Evolutionary conservation across 164 flowering plant species (phyloP), one percentile per base, ranked within the genome.

Genomic region (Santalum album): DNA sequence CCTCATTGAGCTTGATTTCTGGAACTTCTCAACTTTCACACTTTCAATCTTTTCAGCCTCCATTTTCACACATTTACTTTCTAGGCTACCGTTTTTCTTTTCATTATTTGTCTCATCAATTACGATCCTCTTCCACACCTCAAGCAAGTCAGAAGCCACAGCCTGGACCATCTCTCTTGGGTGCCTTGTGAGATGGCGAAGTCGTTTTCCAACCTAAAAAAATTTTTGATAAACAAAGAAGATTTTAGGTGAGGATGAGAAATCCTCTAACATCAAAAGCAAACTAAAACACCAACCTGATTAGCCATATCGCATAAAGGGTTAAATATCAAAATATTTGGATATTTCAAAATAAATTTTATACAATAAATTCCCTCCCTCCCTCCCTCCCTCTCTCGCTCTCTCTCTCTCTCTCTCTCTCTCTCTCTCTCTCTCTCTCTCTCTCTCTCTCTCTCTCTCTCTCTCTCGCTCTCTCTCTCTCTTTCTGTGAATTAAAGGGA

Each of bases 111-210:
- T 77, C 71, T 86, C 96, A 62, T 80, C 78, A 17, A 83, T 72
- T 26, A 92, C 82, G 21, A 87, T 61, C 15, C 65, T 70, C 68
- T 92, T 92, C 99, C 99, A 92, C 9, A 70, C 40, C 49, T 84
- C 91, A 58, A 89, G 75, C 70, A 89, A 60, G 60, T 81, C 79
- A 26, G 85, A 62, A 34, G 96, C 96, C 57, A 72, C 59, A 2
- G 65, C 63, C 68, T 81, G 76, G 38, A 92, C 85, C 60, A 74
- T 83, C 66, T 75, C 69, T 38, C 65, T 73, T 10, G 85, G 84
- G 72, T 89, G 99, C 61, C 89, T 92, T 1, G 99, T 80, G 39
- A 92, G 86, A 49, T 58, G 63, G 39, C 94, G 75, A 49, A 92
- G 81, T 20, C 72, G 71, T 63, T 87, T 92, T 11, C 96, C 99